Evolutionary conservation across 208 protist species (phyloP), one percentile per base, ranked within the genome.

Genomic region (Blastocrithidia nonstop): DNA sequence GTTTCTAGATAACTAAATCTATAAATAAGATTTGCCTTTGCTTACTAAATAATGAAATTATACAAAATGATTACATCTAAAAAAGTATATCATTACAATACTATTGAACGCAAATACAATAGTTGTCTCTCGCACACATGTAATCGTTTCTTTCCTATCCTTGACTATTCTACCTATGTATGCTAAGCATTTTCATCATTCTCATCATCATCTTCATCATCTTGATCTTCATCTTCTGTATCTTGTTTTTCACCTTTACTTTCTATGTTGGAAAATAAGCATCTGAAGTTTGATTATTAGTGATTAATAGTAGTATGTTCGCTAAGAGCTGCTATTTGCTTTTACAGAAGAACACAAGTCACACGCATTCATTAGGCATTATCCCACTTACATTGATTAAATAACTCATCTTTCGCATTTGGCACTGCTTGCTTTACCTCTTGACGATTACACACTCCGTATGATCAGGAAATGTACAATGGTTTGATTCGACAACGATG

Each of bases 111-210:
- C n/a, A n/a, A n/a, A n/a, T n/a, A n/a, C n/a, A n/a, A n/a, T n/a
- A n/a, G n/a, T n/a, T n/a, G n/a, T n/a, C n/a, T n/a, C n/a, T n/a
- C n/a, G n/a, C n/a, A n/a, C n/a, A n/a, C n/a, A n/a, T n/a, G n/a
- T n/a, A n/a, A n/a, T n/a, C n/a, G n/a, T n/a, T n/a, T n/a, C n/a
- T n/a, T n/a, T n/a, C n/a, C n/a, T n/a, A n/a, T n/a, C n/a, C 7
- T 9, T 4, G 36, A 41, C 6, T 41, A 20, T 20, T 41, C 36
- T 24, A 41, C 36, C 8, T 20, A 41, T 20, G 26, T 20, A 41
- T 4, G 21, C 23, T 41, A 41, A 2, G 4, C 6, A 41, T 88
- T 66, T 48, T 83, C 89, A 2, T 77, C n/a, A n/a, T n/a, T n/a
- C n/a, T n/a, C n/a, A n/a, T n/a, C n/a, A n/a, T n/a, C n/a, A n/a